phyloP scores from a whole-genome alignment of 305 asterid genomes.

The Fraxinus sp. region DNA sequence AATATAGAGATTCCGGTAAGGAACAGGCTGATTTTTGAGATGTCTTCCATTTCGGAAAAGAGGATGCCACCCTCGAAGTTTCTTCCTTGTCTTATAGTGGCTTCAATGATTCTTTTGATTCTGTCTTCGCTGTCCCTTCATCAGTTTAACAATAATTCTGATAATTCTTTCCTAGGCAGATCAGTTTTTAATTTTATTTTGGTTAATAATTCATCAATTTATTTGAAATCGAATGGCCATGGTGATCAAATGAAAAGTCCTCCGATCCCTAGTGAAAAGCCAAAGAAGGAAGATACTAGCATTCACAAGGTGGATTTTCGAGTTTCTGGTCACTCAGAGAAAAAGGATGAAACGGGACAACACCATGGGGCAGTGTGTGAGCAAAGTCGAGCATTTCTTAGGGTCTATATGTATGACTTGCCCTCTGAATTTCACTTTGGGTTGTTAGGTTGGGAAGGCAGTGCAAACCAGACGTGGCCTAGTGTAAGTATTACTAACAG shows the following conservation, averaged over 20 bases:
- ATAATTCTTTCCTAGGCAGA: constrained; percentile 32
- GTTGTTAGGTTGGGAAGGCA: constrained; percentile 60
- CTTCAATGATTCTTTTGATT: constrained; percentile 54
- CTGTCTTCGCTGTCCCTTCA: constrained; percentile 51
- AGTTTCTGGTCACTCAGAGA: constrained; percentile 7
- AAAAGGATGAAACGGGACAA: constrained; percentile 21
- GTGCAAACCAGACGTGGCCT: constrained; percentile 64
- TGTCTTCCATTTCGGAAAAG: constrained; percentile 53
- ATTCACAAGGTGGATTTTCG: constrained; percentile 14
- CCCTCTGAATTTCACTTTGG: constrained; percentile 84
- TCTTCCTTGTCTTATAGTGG: constrained; percentile 49
- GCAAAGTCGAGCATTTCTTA: constrained; percentile 44
- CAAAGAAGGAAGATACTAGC: constrained; percentile 11
- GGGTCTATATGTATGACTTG: constrained; percentile 72
- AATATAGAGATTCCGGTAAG: not conserved
- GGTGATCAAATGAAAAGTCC: constrained; percentile 16
- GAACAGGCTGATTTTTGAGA: constrained; percentile 17
- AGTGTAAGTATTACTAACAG: constrained; percentile 27
- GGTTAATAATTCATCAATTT: constrained; percentile 34
- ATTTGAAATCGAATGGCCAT: constrained; percentile 19
- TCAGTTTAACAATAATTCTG: constrained; percentile 38
- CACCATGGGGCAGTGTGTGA: constrained; percentile 33
- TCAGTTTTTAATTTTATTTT: constrained; percentile 41
- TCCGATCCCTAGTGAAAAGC: constrained; percentile 13
- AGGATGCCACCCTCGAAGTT: constrained; percentile 49